Percentiles rank a stretch among this genome's conserved stretches.
Evolutionary conservation across 2,329 filamentous ascomycete genomes (phyloP).

Genomic region (Diaporthe nobilis): DNA sequence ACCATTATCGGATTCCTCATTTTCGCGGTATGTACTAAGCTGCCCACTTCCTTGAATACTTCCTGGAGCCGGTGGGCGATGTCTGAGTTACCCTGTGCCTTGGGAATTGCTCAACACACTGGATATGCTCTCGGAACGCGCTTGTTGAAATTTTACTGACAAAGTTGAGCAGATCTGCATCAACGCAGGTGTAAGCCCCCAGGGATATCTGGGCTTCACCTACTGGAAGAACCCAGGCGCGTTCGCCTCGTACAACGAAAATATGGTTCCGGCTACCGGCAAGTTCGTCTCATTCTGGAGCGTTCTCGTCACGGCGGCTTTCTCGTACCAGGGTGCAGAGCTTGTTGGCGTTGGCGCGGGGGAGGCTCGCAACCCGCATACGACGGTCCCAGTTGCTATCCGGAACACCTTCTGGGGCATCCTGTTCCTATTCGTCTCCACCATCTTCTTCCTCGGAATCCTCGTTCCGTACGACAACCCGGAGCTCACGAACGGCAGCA

Average conservation of each 20-base stretch:
- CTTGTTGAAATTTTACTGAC: not conserved
- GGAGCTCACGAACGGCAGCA: constrained; percentile 64
- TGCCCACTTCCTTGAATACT: not conserved
- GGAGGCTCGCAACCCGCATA: constrained; percentile 80
- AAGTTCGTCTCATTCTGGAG: constrained; percentile 80
- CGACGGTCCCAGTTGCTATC: constrained; percentile 80
- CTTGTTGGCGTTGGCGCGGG: constrained; percentile 84
- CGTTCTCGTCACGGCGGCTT: constrained; percentile 77
- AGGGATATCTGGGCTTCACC: constrained; percentile 81
- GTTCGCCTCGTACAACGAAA: constrained; percentile 60
- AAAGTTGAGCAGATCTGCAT: constrained; percentile 69
- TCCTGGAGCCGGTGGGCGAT: not conserved
- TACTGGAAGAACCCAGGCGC: constrained; percentile 79
- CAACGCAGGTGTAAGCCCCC: constrained; percentile 77
- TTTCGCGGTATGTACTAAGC: constrained; percentile 61
- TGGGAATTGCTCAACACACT: not conserved
- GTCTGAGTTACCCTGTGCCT: not conserved
- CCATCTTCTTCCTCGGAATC: constrained; percentile 80
- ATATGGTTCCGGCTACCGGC: constrained; percentile 56
- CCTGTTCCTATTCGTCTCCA: constrained; percentile 75
- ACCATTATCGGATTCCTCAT: constrained; percentile 83
- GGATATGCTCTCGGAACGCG: not conserved
- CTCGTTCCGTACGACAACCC: constrained; percentile 75
- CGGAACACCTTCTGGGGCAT: constrained; percentile 83
- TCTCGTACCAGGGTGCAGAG: constrained; percentile 81